phyloP scores from a whole-genome alignment of 345 rosid species.

The Eucalyptus victrix region DNA sequence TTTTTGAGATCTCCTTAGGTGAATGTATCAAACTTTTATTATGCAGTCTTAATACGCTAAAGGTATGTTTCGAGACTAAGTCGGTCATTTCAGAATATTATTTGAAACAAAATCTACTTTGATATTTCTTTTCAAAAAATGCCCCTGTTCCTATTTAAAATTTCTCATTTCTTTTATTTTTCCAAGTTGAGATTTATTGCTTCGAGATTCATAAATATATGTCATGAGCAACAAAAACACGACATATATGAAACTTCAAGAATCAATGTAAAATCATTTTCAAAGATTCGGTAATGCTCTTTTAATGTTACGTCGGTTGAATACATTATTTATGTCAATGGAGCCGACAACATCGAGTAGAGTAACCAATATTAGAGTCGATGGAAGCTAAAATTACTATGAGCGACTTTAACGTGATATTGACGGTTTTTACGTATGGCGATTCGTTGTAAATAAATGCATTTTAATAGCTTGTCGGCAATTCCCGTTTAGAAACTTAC shows the following conservation, averaged over 20 bases:
- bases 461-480: neutral
- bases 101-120: too few species aligned
- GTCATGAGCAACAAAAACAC: neutral
- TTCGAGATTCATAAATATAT: neutral
- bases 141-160: too few species aligned
- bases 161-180: too few species aligned
- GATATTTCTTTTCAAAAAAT: too few species aligned
- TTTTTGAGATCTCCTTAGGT: too few species aligned
- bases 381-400: neutral
- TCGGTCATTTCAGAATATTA: too few species aligned
- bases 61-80: too few species aligned
- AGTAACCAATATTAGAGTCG: accelerated
- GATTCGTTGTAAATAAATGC: neutral
- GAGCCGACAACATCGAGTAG: accelerated
- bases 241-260: neutral
- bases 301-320: neutral
- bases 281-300: neutral
- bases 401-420: neutral
- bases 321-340: neutral
- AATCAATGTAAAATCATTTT: neutral
- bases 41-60: too few species aligned
- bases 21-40: too few species aligned
- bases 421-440: accelerated
- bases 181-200: neutral
- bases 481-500: neutral